Conservation (phyloP, 495 filamentous ascomycete species). For the Parathielavia hyrcaniae region DNA sequence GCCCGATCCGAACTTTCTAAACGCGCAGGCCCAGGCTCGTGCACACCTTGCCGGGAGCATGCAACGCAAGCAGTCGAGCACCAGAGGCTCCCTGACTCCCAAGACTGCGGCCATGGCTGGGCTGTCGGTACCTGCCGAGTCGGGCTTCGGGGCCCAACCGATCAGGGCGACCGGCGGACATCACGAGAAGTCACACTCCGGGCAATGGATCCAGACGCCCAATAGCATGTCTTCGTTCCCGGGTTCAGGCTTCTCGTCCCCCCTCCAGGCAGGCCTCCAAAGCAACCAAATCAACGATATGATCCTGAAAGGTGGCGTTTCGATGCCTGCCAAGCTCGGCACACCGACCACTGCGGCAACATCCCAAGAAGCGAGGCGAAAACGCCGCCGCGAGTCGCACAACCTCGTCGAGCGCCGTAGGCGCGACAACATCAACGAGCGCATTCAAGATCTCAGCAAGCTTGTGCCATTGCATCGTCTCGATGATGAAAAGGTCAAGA, state of each 20-base stretch:
- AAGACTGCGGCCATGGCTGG: slow-evolving; percentile 51
- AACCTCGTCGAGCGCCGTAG: slow-evolving; percentile 92
- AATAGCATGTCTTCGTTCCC: slow-evolving; percentile 71
- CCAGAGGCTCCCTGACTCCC: slow-evolving; percentile 71
- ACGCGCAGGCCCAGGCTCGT: slow-evolving; percentile 49
- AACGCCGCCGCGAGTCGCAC: slow-evolving; percentile 85
- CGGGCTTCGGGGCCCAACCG: slow-evolving; percentile 61
- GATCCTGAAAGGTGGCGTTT: slow-evolving; percentile 48
- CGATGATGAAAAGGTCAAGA: slow-evolving; percentile 94
- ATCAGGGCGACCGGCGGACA: slow-evolving; percentile 60
- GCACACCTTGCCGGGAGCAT: slow-evolving; percentile 47
- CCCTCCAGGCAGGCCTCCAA: slow-evolving; percentile 45
- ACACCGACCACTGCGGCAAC: slow-evolving; percentile 46
- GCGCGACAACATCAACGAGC: slow-evolving; percentile 96
- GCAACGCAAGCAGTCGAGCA: slow-evolving; percentile 63
- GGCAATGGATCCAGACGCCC: slow-evolving; percentile 71
- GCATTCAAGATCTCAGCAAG: slow-evolving; percentile 91
- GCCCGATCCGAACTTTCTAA: slow-evolving; percentile 47
- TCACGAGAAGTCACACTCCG: slow-evolving; percentile 75
- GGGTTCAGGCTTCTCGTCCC: slow-evolving; percentile 75
- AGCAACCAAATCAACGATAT: slow-evolving; percentile 47
- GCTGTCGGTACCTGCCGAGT: slow-evolving; percentile 35
- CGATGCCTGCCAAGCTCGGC: slow-evolving; percentile 51
- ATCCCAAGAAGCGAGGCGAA: slow-evolving; percentile 86
- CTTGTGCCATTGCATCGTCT: slow-evolving; percentile 87